Base-by-base conservation (phyloP, 768 basidiomycete species). In the Lactarius evosmus region DNA sequence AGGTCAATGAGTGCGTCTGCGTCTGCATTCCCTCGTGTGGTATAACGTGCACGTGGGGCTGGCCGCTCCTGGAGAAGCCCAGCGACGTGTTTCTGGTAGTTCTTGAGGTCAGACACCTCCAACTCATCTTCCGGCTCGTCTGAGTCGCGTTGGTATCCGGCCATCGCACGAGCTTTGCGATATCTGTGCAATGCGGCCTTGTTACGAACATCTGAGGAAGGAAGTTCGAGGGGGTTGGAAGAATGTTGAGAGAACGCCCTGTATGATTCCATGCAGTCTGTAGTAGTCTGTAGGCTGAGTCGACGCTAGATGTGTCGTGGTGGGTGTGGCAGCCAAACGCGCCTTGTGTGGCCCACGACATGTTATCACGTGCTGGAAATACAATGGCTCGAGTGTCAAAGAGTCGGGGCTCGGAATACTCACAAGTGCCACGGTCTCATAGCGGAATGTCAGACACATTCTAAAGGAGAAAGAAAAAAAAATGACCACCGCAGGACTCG, bases 401-500 rank as follows among this genome's bases (percentile, higher is more conserved):
- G 22, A 44, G 19, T 19, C 19, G 16, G 38, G 38, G 25, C 44
- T n/a, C n/a, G n/a, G n/a, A 9, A 22, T 7, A 44, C 41, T 25
- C 22, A 46, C 46, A 25, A 14, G 11, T 49, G 22, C 22, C 40
- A 40, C 16, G n/a, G n/a, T n/a, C n/a, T n/a, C n/a, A n/a, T n/a
- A n/a, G 61, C 53, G 1, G 32, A 9, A 19, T 16, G 9, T n/a
- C n/a, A n/a, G n/a, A n/a, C n/a, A n/a, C n/a, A n/a, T n/a, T n/a
- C 17, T 17, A 17, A 38, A 46, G 9, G 2, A 33, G 25, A 22
- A 17, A 9, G 4, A 19, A 25, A 14, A 49, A 56, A 66, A 66
- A 66, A 66, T 67, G 66, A 67, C 61, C 86, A 88, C 88, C 86
- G 88, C 89, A 90, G 89, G 89, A 89, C 88, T 91, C 88, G 89